Percentiles rank a stretch among this genome's conserved stretches.
Conservation (phyloP, 371 early-diverging fungal genomes). For the Mycotypha africana region DNA sequence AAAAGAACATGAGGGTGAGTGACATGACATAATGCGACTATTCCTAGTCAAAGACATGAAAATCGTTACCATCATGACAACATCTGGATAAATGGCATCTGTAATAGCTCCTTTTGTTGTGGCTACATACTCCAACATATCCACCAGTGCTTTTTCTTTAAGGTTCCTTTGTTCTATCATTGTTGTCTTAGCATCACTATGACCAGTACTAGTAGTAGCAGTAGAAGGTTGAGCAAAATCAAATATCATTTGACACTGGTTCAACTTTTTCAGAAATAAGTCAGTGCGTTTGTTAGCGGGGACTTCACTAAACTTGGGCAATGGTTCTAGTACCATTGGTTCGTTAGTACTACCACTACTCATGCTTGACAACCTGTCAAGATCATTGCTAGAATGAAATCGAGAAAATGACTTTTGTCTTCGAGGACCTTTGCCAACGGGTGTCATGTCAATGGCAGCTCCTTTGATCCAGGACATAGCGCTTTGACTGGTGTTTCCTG, state of each 20-base stretch:
- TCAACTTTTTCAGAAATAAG: slow-evolving; percentile 82
- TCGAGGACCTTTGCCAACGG: slow-evolving; percentile 75
- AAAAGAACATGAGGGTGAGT: not conserved
- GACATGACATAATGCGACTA: too few relatives aligned
- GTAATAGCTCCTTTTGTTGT: slow-evolving; percentile 79
- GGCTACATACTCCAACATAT: slow-evolving; percentile 89
- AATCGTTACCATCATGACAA: slow-evolving; percentile 81
- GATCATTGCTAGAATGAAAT: too few relatives aligned
- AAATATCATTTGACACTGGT: slow-evolving; percentile 86
- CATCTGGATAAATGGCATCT: slow-evolving; percentile 82
- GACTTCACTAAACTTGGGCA: slow-evolving; percentile 71
- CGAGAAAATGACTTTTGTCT: slow-evolving; percentile 83
- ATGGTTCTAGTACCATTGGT: slow-evolving; percentile 71
- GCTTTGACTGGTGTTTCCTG: slow-evolving; percentile 53
- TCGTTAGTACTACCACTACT: too few relatives aligned
- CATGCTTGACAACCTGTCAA: too few relatives aligned
- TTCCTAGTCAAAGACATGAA: too few relatives aligned
- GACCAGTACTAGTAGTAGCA: too few relatives aligned
- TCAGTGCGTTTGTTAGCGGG: slow-evolving; percentile 62
- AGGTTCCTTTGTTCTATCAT: too few relatives aligned
- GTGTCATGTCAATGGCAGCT: slow-evolving; percentile 73
- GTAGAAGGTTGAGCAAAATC: slow-evolving; percentile 89
- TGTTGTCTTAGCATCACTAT: too few relatives aligned
- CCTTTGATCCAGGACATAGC: slow-evolving; percentile 69
- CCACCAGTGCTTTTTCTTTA: slow-evolving; percentile 87